A percentile compares a stretch with the other conserved stretches of the same genome.
Conservation (phyloP, 1,139 yeast genomes). For the Taiozyma sp. region DNA sequence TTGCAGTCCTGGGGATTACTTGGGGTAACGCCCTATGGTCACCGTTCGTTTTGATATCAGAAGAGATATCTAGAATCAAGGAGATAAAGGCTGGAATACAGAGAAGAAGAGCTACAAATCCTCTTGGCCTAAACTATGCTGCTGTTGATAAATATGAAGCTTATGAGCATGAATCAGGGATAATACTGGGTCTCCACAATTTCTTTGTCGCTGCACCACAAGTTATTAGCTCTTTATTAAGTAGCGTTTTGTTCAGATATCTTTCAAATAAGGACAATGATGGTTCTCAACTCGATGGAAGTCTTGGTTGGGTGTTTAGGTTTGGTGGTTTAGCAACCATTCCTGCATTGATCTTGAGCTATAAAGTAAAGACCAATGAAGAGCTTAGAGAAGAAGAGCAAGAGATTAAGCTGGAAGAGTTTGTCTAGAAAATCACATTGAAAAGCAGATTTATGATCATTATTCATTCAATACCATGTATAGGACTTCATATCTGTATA, state of each 20-base stretch:
- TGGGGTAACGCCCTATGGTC: slow-evolving; percentile 51
- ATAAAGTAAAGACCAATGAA: slow-evolving; percentile 29
- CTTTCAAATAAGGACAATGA: slow-evolving; percentile 21
- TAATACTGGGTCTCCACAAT: slow-evolving; percentile 42
- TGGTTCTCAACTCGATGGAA: slow-evolving; percentile 27
- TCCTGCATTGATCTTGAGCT: slow-evolving; percentile 33
- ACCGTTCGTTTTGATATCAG: slow-evolving; percentile 43
- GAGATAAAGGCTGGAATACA: slow-evolving; percentile 26
- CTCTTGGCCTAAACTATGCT: slow-evolving; percentile 1
- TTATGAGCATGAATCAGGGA: slow-evolving; percentile 41
- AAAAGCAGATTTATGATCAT: not conserved
- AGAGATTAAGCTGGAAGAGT: slow-evolving; percentile 9
- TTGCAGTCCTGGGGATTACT: slow-evolving; percentile 40
- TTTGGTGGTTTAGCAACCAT: slow-evolving; percentile 40
- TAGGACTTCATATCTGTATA: slow-evolving; percentile 1
- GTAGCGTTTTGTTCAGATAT: slow-evolving; percentile 33
- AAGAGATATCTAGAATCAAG: slow-evolving; percentile 41
- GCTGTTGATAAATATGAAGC: slow-evolving; percentile 24
- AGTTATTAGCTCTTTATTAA: slow-evolving; percentile 36
- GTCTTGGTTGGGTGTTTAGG: slow-evolving; percentile 43
- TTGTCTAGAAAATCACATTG: not conserved
- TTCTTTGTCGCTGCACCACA: slow-evolving; percentile 46
- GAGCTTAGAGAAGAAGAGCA: slow-evolving; percentile 29
- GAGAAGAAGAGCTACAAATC: slow-evolving; percentile 6
- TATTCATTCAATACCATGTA: not conserved